A percentile compares a stretch with the other conserved stretches of the same genome.
Evolutionary conservation across 2,329 filamentous ascomycete species (phyloP).

Genomic region (Colletotrichum karsti): DNA sequence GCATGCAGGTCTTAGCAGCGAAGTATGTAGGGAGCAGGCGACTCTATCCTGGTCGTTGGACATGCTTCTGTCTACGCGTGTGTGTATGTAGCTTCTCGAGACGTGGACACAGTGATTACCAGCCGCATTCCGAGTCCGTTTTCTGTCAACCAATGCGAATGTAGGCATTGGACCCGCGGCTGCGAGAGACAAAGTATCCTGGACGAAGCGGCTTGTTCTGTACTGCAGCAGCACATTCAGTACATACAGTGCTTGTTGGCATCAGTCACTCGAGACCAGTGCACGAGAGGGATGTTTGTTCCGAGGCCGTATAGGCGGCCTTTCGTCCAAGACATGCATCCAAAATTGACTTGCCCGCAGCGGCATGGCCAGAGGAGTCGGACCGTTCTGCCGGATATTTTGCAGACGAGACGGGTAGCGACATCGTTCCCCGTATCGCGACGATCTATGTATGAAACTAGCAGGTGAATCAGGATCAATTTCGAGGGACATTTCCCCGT

Average conservation of each 20-base stretch:
- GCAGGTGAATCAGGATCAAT: not conserved
- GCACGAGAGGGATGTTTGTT: not conserved
- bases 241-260: slow-evolving; percentile 4
- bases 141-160: slow-evolving; percentile 8
- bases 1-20: slow-evolving; percentile 18
- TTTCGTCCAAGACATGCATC: not conserved
- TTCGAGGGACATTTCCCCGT: not conserved
- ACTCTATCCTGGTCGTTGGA: not conserved
- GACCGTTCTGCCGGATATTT: slow-evolving; percentile 13
- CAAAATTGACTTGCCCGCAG: not conserved
- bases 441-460: slow-evolving; percentile 12
- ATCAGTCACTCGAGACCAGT: not conserved
- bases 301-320: not conserved
- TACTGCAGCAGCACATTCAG: not conserved
- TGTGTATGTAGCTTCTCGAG: not conserved
- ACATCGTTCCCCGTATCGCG: not conserved
- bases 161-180: not conserved
- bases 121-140: slow-evolving; percentile 5
- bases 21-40: slow-evolving; percentile 1
- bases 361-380: not conserved
- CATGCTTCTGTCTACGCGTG: not conserved
- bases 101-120: slow-evolving; percentile 1
- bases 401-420: not conserved
- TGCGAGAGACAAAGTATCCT: not conserved
- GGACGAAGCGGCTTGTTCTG: not conserved